A percentile compares a stretch with the other conserved stretches of the same genome.
These are phyloP conservation scores for Acanthochlamys bracteata DNA, from an alignment of 106 monocot genomes.

Conservation along the genomic window DNA sequence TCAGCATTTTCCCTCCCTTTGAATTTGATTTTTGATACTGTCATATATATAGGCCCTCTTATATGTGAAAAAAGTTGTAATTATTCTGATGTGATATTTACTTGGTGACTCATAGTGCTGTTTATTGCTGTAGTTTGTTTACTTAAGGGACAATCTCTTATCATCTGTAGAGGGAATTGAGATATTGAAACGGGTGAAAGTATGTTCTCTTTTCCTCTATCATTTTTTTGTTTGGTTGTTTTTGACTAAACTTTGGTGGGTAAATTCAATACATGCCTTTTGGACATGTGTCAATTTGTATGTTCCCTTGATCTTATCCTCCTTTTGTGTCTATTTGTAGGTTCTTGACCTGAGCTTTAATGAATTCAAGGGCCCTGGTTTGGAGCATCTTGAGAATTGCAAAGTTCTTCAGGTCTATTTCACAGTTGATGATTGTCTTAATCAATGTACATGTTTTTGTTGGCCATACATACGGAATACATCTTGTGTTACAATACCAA, in stretches of 20 bases:
- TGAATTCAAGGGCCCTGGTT: constrained; percentile 73
- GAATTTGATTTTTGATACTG: too few relatives aligned
- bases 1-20: constrained; percentile 16
- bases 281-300: too few relatives aligned
- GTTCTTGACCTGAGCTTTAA: constrained; percentile 99
- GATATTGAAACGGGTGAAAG: constrained; percentile 77
- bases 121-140: constrained; percentile 75
- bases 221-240: neutral
- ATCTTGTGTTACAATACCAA: neutral
- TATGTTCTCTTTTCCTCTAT: constrained; percentile 8
- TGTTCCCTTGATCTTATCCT: neutral
- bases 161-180: constrained; percentile 92
- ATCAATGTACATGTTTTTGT: too few relatives aligned
- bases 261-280: too few relatives aligned
- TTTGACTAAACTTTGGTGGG: too few relatives aligned
- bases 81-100: too few relatives aligned
- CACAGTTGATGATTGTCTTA: neutral
- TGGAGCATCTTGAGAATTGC: constrained; percentile 89
- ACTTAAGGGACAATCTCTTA: constrained; percentile 95
- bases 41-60: too few relatives aligned
- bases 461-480: too few relatives aligned
- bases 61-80: too few relatives aligned
- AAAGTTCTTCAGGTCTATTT: constrained; percentile 76
- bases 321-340: constrained; percentile 17
- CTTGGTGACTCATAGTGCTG: too few relatives aligned